A percentile compares a stretch with the other conserved stretches of the same genome.
Conservation (phyloP, 768 basidiomycete genomes). For the Cystofilobasidium capitatum region DNA sequence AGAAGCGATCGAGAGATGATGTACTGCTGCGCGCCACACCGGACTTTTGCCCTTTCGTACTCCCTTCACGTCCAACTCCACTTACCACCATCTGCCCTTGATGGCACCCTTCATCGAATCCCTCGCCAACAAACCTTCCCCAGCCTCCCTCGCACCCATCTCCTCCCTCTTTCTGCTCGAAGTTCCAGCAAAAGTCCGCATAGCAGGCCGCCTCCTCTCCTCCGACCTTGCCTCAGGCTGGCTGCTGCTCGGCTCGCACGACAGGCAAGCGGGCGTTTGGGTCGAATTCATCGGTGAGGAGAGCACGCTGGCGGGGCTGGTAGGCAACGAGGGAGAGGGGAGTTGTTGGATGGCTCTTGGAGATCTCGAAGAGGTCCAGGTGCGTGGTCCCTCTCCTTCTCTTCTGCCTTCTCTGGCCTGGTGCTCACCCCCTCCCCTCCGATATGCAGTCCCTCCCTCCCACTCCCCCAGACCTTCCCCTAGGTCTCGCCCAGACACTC, state of each 20-base stretch:
- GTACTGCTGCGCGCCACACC: neutral
- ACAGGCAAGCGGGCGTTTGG: neutral
- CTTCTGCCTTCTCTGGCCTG: neutral
- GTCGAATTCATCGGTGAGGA: conserved; percentile 4
- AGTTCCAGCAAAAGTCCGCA: neutral
- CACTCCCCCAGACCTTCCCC: neutral
- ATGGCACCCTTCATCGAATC: neutral
- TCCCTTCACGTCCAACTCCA: neutral
- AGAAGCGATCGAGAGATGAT: neutral
- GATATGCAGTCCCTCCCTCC: neutral
- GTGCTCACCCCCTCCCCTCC: neutral
- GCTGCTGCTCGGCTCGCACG: conserved; percentile 4
- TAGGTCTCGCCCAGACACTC: neutral
- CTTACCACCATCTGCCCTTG: neutral
- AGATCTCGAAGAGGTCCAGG: neutral
- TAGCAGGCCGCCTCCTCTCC: conserved; percentile 6
- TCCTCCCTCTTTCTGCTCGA: neutral
- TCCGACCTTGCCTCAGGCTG: conserved; percentile 4
- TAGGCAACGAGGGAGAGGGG: neutral
- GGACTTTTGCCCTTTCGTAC: neutral
- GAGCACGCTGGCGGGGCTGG: neutral
- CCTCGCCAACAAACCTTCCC: conserved; percentile 1
- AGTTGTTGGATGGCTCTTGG: conserved; percentile 9
- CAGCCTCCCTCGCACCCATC: neutral
- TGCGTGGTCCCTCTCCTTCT: neutral